A percentile compares a stretch with the other conserved stretches of the same genome.
Evolutionary conservation across 1,284 basidiomycete genomes (phyloP).

Genomic region (Neonothopanus nambi): DNA sequence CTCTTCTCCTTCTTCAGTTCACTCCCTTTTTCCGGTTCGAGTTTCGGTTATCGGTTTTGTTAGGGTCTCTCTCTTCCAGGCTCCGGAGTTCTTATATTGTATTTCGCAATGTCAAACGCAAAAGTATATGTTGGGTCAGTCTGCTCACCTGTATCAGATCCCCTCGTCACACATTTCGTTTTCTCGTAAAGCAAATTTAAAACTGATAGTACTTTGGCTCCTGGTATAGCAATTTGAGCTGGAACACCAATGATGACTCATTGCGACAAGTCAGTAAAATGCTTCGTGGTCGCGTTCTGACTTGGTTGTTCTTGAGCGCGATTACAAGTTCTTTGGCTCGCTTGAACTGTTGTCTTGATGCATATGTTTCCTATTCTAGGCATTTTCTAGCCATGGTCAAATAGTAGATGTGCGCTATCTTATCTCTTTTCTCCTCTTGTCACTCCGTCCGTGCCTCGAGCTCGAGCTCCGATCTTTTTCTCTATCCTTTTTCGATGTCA

Average conservation of each 20-base stretch:
- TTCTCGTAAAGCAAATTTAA: slow-evolving; percentile 40
- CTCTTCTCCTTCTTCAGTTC: slow-evolving; percentile 40
- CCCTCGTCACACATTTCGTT: slow-evolving; percentile 19
- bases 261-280: slow-evolving; percentile 79
- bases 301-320: neutral
- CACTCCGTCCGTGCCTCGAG: no score
- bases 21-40: slow-evolving; percentile 45
- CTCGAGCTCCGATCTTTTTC: no score
- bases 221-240: slow-evolving; percentile 80
- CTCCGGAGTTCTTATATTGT: slow-evolving; percentile 36
- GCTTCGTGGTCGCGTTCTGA: slow-evolving; percentile 33
- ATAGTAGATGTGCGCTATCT: slow-evolving; percentile 76
- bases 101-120: slow-evolving; percentile 69
- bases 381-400: slow-evolving; percentile 66
- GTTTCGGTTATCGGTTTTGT: slow-evolving; percentile 36
- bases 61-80: slow-evolving; percentile 43
- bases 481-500: slow-evolving; percentile 1
- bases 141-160: slow-evolving; percentile 35
- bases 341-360: slow-evolving; percentile 37
- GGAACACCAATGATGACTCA: slow-evolving; percentile 92
- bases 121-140: slow-evolving; percentile 89
- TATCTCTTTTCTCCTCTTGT: slow-evolving; percentile 32
- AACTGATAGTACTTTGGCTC: slow-evolving; percentile 50
- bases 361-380: slow-evolving; percentile 55
- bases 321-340: slow-evolving; percentile 22